Conservation (phyloP, 1,139 yeast genomes). For the Saccharomyces hybrid region DNA sequence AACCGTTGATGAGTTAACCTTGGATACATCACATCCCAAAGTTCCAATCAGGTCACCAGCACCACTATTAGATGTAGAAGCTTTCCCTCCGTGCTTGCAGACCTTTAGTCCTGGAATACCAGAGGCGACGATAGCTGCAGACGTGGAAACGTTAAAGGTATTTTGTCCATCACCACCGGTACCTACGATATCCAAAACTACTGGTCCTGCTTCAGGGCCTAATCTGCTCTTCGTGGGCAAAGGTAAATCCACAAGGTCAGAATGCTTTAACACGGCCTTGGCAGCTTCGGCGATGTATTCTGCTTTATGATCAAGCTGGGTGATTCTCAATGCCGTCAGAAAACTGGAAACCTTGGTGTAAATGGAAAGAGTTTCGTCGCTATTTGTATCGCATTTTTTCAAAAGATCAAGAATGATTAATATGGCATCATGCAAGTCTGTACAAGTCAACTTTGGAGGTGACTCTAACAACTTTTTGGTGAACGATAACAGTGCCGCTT, state of each 20-base stretch:
- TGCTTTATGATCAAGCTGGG: constrained; percentile 76
- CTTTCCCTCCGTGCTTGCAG: constrained; percentile 94
- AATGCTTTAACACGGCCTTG: constrained; percentile 54
- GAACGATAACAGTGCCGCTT: constrained; percentile 8
- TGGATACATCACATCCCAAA: constrained; percentile 69
- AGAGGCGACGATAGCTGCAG: constrained; percentile 88
- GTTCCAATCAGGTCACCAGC: constrained; percentile 78
- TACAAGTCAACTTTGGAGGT: constrained; percentile 24
- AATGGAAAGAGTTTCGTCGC: constrained; percentile 4
- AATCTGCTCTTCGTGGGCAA: constrained; percentile 1
- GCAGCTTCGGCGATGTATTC: constrained; percentile 84
- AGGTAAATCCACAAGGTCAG: constrained; percentile 39
- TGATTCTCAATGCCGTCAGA: constrained; percentile 62
- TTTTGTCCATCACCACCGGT: constrained; percentile 98
- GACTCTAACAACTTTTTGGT: constrained; percentile 22
- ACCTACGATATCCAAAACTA: constrained; percentile 84
- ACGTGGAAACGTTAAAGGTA: constrained; percentile 92
- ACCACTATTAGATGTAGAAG: constrained; percentile 86
- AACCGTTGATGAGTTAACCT: constrained; percentile 58
- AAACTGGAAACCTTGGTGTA: constrained; percentile 70
- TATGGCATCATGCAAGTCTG: constrained; percentile 25
- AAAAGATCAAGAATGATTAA: constrained; percentile 15
- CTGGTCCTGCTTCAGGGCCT: constrained; percentile 17
- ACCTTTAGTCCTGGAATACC: constrained; percentile 72
- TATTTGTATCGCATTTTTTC: constrained; percentile 1